Evolutionary conservation across 768 basidiomycete species (phyloP).

Genomic region (Sporobolomyces phaffii): DNA sequence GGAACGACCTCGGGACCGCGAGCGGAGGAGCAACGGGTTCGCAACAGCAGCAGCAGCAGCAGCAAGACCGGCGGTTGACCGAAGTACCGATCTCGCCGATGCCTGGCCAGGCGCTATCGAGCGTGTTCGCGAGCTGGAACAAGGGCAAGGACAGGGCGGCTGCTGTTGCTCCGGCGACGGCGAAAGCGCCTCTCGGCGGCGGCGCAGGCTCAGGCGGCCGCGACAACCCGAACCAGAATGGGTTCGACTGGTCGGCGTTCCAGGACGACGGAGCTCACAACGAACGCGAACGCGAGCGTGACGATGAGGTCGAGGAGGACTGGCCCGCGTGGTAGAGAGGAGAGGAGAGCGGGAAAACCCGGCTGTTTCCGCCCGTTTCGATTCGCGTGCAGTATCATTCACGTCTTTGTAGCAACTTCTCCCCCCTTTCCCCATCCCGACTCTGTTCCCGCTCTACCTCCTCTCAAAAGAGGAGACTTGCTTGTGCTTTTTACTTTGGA

Average conservation of each 20-base stretch:
- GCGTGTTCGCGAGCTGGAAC: constrained; percentile 9
- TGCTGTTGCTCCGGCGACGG: too few relatives aligned
- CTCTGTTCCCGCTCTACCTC: neutral
- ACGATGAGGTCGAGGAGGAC: constrained; percentile 8
- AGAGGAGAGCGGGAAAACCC: too few relatives aligned
- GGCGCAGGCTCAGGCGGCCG: neutral
- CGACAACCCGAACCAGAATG: neutral
- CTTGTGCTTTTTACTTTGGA: too few relatives aligned
- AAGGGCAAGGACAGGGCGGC: neutral
- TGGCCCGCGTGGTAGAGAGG: constrained; percentile 3
- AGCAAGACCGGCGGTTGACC: neutral
- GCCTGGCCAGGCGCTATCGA: constrained; percentile 14
- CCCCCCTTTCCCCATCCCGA: neutral
- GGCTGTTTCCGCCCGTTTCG: neutral
- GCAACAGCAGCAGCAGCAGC: too few relatives aligned
- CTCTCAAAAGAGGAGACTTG: too few relatives aligned
- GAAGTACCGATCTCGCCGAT: neutral
- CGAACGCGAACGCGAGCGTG: neutral
- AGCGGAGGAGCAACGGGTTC: too few relatives aligned
- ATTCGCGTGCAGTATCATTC: neutral
- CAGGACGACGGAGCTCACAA: too few relatives aligned
- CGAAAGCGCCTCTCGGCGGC: too few relatives aligned
- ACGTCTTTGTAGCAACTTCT: neutral
- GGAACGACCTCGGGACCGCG: too few relatives aligned
- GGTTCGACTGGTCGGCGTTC: constrained; percentile 35